phyloP scores from a whole-genome alignment of 257 asterid species.

The Nicotiana otophora region DNA sequence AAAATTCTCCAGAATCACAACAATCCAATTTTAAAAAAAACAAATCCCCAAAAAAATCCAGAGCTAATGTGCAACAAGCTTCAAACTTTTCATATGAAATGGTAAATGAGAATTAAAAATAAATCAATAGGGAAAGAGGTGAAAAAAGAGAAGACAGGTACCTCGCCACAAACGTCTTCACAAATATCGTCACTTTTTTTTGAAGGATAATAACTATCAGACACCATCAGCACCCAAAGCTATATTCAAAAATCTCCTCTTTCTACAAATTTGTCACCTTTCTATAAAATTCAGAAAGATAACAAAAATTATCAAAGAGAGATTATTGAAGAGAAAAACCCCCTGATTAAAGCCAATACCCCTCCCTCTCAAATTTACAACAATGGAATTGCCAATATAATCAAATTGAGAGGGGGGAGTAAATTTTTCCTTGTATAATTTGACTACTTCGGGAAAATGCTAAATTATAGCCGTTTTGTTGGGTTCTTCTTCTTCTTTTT shows the following conservation, averaged over 20 bases:
- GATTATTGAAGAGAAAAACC: neutral
- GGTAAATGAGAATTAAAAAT: neutral
- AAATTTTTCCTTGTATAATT: neutral
- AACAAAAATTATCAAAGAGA: neutral
- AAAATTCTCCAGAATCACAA: neutral
- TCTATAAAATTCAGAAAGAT: neutral
- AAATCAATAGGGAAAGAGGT: neutral
- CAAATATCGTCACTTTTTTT: constrained; percentile 53
- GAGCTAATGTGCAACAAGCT: neutral
- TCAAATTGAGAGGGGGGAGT: neutral
- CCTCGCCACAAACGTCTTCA: constrained; percentile 58
- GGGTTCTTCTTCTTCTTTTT: neutral
- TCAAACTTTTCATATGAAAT: neutral
- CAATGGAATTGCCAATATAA: neutral
- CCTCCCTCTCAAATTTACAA: constrained; percentile 1
- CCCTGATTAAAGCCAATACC: neutral
- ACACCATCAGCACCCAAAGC: constrained; percentile 19
- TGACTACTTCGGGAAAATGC: neutral
- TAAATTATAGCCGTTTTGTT: constrained; percentile 10
- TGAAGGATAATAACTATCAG: constrained; percentile 38
- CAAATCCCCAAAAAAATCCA: neutral
- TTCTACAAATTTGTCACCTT: neutral
- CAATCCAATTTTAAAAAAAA: neutral
- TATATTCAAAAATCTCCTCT: neutral
- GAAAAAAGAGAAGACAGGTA: constrained; percentile 15